phyloP scores from a whole-genome alignment of 805 yeast genomes.

The Saturnispora ahearnii region DNA sequence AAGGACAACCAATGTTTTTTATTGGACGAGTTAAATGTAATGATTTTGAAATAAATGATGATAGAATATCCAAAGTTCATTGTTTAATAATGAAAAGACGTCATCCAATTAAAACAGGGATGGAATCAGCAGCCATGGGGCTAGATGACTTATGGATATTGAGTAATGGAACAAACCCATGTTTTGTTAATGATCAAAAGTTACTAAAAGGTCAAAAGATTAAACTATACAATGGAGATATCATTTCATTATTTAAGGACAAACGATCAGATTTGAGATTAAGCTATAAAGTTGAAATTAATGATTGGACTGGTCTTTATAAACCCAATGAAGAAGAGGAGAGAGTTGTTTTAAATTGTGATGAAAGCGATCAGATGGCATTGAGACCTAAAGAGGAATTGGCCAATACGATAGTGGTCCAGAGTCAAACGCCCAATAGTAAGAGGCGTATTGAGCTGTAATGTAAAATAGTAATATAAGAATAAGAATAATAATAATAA shows the following conservation, averaged over 20 bases:
- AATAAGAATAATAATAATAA: too few species aligned
- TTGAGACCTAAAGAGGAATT: constrained; percentile 6
- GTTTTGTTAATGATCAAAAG: constrained; percentile 53
- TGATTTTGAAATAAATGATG: constrained; percentile 57
- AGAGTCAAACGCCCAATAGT: background rate
- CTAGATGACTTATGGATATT: constrained; percentile 71
- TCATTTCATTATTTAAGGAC: constrained; percentile 58
- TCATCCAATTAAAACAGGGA: constrained; percentile 37
- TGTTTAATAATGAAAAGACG: constrained; percentile 59
- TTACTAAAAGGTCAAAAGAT: constrained; percentile 57
- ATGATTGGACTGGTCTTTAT: constrained; percentile 52
- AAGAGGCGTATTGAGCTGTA: constrained; percentile 8
- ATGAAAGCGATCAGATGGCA: constrained; percentile 7
- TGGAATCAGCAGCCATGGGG: constrained; percentile 53
- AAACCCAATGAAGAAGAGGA: constrained; percentile 1
- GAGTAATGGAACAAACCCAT: constrained; percentile 73
- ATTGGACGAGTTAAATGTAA: constrained; percentile 67
- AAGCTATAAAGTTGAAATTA: constrained; percentile 43
- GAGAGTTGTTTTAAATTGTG: background rate
- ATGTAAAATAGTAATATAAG: background rate
- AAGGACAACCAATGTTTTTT: constrained; percentile 55
- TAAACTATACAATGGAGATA: constrained; percentile 56
- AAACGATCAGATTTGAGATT: constrained; percentile 40
- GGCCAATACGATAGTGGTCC: constrained; percentile 2
- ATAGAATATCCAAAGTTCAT: constrained; percentile 75